Evolutionary conservation across 75 land plant species (phyloP).

Genomic region (Chamaecyparis obtusa): DNA sequence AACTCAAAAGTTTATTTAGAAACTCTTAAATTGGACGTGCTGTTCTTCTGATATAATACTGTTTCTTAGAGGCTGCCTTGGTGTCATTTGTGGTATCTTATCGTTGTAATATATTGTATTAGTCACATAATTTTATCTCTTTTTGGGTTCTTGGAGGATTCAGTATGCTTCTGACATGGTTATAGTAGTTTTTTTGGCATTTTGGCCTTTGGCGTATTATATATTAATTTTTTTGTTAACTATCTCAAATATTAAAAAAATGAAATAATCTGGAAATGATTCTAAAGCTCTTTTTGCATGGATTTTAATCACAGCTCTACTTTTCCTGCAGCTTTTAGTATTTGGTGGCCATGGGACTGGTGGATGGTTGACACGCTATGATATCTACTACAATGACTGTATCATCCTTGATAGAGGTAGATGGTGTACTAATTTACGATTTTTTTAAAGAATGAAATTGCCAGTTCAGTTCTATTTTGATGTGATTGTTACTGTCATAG

Average conservation of each 20-base stretch:
- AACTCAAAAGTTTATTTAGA: no score
- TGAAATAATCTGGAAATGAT: not conserved
- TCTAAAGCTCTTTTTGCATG: not conserved
- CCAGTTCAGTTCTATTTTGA: not conserved
- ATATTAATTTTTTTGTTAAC: not conserved
- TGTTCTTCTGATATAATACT: no score
- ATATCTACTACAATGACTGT: slow-evolving; percentile 89
- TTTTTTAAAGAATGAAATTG: not conserved
- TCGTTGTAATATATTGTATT: no score
- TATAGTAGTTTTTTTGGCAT: no score
- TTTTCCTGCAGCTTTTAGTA: slow-evolving; percentile 67
- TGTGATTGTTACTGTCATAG: not conserved
- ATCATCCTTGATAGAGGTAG: slow-evolving; percentile 89
- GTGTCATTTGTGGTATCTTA: no score
- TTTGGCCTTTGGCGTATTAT: not conserved
- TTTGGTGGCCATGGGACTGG: slow-evolving; percentile 99
- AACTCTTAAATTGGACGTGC: no score
- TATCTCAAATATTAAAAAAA: not conserved
- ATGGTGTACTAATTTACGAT: not conserved
- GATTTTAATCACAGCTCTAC: not conserved
- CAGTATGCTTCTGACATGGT: no score
- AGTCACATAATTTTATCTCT: no score
- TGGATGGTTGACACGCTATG: slow-evolving; percentile 98
- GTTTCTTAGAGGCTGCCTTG: no score
- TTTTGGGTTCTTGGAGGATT: no score